Percentiles rank a stretch among this genome's conserved stretches.
Conservation (phyloP, 2,329 filamentous ascomycete genomes). For the Colletotrichum higginsianum region DNA sequence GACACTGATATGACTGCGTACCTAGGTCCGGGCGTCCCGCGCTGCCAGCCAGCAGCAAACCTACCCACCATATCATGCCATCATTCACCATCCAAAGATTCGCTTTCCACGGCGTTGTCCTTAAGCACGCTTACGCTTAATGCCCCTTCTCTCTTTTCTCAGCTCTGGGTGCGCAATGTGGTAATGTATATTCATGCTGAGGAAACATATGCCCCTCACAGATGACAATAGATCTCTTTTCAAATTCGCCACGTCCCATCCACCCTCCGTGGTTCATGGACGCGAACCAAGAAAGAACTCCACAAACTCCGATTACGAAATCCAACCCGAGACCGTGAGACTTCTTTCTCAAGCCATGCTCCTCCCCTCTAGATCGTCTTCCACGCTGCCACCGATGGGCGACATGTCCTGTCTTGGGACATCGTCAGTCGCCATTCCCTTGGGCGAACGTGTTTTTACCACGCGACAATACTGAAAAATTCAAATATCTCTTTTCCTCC, state of each 20-base stretch:
- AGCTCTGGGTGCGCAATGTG: not conserved
- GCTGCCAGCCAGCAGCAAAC: not conserved
- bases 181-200: conserved; percentile 32
- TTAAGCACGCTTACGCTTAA: not conserved
- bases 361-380: conserved; percentile 4
- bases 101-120: not conserved
- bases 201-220: conserved; percentile 8
- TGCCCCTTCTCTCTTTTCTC: not conserved
- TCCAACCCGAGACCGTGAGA: not conserved
- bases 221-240: conserved; percentile 25
- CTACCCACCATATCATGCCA: no score
- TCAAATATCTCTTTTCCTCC: not conserved
- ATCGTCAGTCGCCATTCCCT: conserved; percentile 33
- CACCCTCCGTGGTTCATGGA: conserved; percentile 11
- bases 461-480: not conserved
- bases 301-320: conserved; percentile 32
- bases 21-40: conserved; percentile 13
- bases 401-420: conserved; percentile 36
- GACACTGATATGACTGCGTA: not conserved
- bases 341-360: not conserved
- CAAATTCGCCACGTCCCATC: conserved; percentile 28
- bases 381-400: conserved; percentile 14
- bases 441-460: conserved; percentile 5
- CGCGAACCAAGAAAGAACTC: conserved; percentile 23
- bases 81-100: conserved; percentile 13